Conservation (phyloP, 2,329 filamentous ascomycete genomes). For the Neocatenulostroma microsporum region DNA sequence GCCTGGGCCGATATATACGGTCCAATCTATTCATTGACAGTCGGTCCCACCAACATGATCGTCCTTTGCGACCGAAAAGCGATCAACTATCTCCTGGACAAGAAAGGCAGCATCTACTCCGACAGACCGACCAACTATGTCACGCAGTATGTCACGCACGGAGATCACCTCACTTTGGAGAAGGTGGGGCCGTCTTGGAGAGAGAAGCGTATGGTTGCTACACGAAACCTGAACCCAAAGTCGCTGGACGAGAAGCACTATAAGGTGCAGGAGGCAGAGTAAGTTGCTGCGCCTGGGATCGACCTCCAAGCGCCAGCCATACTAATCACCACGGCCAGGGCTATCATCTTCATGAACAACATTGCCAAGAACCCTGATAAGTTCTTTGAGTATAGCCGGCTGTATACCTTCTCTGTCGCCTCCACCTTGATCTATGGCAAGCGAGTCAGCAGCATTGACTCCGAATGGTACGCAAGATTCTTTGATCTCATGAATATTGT, state of each 20-base stretch:
- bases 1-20: slow-evolving; percentile 25
- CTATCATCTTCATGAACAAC: background rate
- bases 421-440: background rate
- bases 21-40: slow-evolving; percentile 30
- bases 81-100: slow-evolving; percentile 42
- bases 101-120: slow-evolving; percentile 39
- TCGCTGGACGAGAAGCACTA: slow-evolving; percentile 39
- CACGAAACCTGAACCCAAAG: slow-evolving; percentile 37
- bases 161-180: slow-evolving; percentile 44
- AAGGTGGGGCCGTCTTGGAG: slow-evolving; percentile 43
- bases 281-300: slow-evolving; percentile 44
- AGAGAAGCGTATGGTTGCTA: slow-evolving; percentile 39
- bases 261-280: slow-evolving; percentile 40
- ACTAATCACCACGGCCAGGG: too few species aligned
- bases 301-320: too few species aligned
- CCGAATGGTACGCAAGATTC: slow-evolving; percentile 14
- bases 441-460: background rate
- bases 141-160: slow-evolving; percentile 38
- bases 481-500: slow-evolving; percentile 40
- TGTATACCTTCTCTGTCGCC: background rate
- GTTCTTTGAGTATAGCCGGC: background rate
- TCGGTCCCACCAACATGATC: slow-evolving; percentile 34
- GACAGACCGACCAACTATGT: slow-evolving; percentile 32
- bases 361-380: background rate
- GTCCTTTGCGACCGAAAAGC: slow-evolving; percentile 37